Base-by-base conservation (phyloP, 2,329 filamentous ascomycete genomes). In the Aspergillus japonicus region DNA sequence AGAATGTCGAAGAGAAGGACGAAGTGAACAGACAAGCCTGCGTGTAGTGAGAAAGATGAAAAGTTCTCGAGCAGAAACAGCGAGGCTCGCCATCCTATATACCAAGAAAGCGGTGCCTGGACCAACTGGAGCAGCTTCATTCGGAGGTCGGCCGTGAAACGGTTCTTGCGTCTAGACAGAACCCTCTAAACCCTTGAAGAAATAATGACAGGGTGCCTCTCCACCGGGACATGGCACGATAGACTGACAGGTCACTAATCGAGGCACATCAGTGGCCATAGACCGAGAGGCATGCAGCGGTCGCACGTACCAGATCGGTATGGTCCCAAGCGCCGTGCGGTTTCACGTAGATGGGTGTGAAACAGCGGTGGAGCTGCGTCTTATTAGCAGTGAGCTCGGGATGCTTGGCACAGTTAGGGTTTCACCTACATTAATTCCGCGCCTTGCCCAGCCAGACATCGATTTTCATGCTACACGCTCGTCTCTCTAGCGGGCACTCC, bases 351-450 rank as follows among this genome's bases (percentile, higher is more conserved):
- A 67, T 66, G 63, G 57, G 50, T 44, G 53, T 61, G 63, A 65
- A 65, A 55, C 44, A 58, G 47, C 23, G 53, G 60, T 62, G 60
- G 61, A 65, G 56, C 39, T 47, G 42, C 55, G 33, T 35, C 52
- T 57, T 54, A 49, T 60, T 58, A 56, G 56, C 56, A 50, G 44
- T 55, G 55, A 42, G 33, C 35, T 23, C 35, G 56, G 58, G 54
- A 59, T 60, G 58, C 54, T 63, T 61, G 64, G 66, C 61, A 58
- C 57, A 55, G 26, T 56, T 51, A 47, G 50, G 60, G 66, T 67
- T 68, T 68, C 65, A 67, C 49, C 59, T 68, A 67, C 65, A 68
- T 67, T 68, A 64, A 60, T 11, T 14, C 52, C 52, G 52, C 52
- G 52, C 42, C 52, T 35, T 54, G 42, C 26, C 52, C 39, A 47